phyloP scores from a whole-genome alignment of 176 grass and related monocot species.

The Olyra latifolia region DNA sequence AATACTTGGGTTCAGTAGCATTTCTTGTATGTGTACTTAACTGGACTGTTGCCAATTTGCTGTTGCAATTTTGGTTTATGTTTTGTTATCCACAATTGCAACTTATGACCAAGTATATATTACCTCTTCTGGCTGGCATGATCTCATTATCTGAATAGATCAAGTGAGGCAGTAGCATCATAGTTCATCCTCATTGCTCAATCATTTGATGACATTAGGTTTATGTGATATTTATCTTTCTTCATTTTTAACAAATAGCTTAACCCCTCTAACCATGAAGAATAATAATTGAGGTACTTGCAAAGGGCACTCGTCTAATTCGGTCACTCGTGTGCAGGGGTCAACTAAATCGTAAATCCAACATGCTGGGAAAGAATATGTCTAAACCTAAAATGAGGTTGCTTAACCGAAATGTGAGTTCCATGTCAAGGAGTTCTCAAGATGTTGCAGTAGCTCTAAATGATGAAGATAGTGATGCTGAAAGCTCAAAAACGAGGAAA shows the following conservation, averaged over 20 bases:
- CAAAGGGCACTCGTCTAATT: neutral
- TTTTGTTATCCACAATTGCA: neutral
- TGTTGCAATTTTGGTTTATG: neutral
- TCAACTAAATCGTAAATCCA: conserved; percentile 31
- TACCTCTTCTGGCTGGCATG: neutral
- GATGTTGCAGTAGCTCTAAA: conserved; percentile 28
- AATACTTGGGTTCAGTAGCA: neutral
- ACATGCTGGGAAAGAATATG: conserved; percentile 22
- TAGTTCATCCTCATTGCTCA: neutral
- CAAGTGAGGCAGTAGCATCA: neutral
- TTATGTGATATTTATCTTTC: neutral
- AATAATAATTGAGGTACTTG: neutral
- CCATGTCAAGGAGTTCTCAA: conserved; percentile 48
- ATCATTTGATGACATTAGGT: neutral
- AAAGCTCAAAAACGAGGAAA: conserved; percentile 32
- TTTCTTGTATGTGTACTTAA: neutral
- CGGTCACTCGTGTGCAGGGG: conserved; percentile 15
- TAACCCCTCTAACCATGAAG: neutral
- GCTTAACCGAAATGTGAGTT: conserved; percentile 29
- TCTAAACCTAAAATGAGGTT: neutral
- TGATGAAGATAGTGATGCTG: conserved; percentile 34
- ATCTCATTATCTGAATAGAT: neutral
- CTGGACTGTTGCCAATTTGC: neutral
- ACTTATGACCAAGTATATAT: neutral
- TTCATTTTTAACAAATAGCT: neutral